A percentile compares a stretch with the other conserved stretches of the same genome.
phyloP scores from a whole-genome alignment of 169 alveolate species.

The Plasmodium ovale region DNA sequence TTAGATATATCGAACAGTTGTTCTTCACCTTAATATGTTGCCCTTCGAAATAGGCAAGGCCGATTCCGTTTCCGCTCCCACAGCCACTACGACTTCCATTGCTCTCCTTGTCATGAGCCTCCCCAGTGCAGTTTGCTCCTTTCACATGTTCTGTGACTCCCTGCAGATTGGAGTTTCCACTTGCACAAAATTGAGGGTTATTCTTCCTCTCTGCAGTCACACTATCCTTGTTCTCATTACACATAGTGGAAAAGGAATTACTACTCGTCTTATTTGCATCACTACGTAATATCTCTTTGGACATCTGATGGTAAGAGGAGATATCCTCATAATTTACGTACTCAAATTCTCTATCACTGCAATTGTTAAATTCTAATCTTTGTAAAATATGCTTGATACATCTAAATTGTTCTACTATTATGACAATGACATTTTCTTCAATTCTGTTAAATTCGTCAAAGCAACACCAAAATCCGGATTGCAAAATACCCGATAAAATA shows the following conservation, averaged over 20 bases:
- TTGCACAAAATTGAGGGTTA: not conserved
- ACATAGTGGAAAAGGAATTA: slow-evolving; percentile 4
- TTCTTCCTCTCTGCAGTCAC: not conserved
- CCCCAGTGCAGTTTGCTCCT: not conserved
- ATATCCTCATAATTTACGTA: slow-evolving; percentile 38
- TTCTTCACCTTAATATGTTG: slow-evolving; percentile 91
- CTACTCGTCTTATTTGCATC: not conserved
- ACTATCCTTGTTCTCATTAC: not conserved
- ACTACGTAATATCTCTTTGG: not conserved
- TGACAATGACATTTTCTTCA: slow-evolving; percentile 96
- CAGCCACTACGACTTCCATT: not conserved
- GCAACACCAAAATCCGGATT: slow-evolving; percentile 98
- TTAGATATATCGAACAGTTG: slow-evolving; percentile 96
- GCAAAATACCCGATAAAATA: slow-evolving; percentile 95
- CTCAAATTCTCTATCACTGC: not conserved
- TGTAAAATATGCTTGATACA: slow-evolving; percentile 90
- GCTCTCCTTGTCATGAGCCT: not conserved
- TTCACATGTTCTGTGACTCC: not conserved
- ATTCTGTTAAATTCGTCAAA: slow-evolving; percentile 98
- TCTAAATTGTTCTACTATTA: slow-evolving; percentile 95
- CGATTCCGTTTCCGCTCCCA: not conserved
- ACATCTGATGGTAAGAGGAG: slow-evolving; percentile 27
- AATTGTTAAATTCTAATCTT: slow-evolving; percentile 33
- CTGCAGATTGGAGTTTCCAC: not conserved
- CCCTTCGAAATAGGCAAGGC: slow-evolving; percentile 59